Evolutionary conservation across 192 early-diverging fungal genomes (phyloP).

Genomic region (Pecoramyces ruminantium): DNA sequence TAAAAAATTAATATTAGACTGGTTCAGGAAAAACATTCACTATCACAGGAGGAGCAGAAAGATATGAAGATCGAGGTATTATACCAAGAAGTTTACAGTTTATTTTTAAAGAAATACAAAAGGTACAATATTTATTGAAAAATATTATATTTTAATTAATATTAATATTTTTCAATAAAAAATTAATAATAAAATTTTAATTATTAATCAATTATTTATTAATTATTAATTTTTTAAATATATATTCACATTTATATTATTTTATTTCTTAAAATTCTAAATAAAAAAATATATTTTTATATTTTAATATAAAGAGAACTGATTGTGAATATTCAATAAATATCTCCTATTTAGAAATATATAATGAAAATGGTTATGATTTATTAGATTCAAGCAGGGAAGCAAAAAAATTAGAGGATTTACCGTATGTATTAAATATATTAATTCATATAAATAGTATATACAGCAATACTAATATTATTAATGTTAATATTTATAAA

Average conservation of each 20-base stretch:
- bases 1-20: constrained; percentile 19
- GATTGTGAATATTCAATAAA: constrained; percentile 17
- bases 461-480: too few species aligned
- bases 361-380: constrained; percentile 44
- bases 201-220: too few species aligned
- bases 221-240: too few species aligned
- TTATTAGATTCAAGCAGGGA: constrained; percentile 31
- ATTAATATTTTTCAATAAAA: too few species aligned
- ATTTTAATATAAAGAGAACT: neutral
- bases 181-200: too few species aligned
- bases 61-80: constrained; percentile 36
- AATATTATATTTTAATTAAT: too few species aligned
- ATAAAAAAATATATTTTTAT: neutral
- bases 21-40: constrained; percentile 53
- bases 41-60: constrained; percentile 42
- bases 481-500: neutral
- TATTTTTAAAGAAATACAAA: constrained; percentile 29
- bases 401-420: constrained; percentile 41
- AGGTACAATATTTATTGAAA: constrained; percentile 3
- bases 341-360: constrained; percentile 45
- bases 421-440: too few species aligned
- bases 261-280: too few species aligned
- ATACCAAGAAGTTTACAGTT: constrained; percentile 40
- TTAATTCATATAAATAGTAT: too few species aligned
- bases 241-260: too few species aligned